These are phyloP conservation scores for Naganishia liquefaciens DNA, from an alignment of 1,284 basidiomycete genomes.

Conservation along the genomic window DNA sequence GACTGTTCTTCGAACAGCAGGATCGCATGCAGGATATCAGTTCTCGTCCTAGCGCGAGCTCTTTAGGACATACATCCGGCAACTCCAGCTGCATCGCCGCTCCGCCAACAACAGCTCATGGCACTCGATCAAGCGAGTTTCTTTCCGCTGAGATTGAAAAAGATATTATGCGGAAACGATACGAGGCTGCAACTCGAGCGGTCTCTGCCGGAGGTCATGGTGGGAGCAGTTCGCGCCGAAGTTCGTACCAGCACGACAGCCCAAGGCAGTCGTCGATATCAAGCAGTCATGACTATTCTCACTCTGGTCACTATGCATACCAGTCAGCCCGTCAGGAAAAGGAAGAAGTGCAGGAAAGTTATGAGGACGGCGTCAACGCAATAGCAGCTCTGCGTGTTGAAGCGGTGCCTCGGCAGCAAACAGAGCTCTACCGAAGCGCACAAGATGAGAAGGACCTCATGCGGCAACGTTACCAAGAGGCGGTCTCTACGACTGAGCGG, in stretches of 20 bases:
- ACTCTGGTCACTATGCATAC: slow-evolving; percentile 9
- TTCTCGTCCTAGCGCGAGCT: slow-evolving; percentile 20
- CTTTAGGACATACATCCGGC: slow-evolving; percentile 13
- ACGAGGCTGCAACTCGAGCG: slow-evolving; percentile 40
- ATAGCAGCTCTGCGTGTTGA: slow-evolving; percentile 15
- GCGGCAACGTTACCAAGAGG: slow-evolving; percentile 43
- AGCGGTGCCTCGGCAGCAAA: neutral
- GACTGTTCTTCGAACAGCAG: slow-evolving; percentile 60
- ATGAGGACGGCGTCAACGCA: slow-evolving; percentile 4
- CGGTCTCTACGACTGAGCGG: slow-evolving; percentile 29
- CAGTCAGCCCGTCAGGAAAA: slow-evolving; percentile 3
- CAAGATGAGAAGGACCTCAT: slow-evolving; percentile 46
- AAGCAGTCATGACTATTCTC: slow-evolving; percentile 13
- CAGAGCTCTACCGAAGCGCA: slow-evolving; percentile 33
- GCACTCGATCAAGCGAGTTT: slow-evolving; percentile 28
- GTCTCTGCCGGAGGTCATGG: slow-evolving; percentile 29
- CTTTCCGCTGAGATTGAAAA: slow-evolving; percentile 46
- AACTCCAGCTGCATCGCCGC: slow-evolving; percentile 26
- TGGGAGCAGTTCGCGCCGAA: slow-evolving; percentile 10
- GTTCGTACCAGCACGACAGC: slow-evolving; percentile 7
- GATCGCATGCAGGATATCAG: slow-evolving; percentile 21
- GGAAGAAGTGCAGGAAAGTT: neutral
- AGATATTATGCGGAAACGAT: slow-evolving; percentile 42
- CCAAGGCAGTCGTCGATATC: slow-evolving; percentile 8
- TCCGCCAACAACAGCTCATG: slow-evolving; percentile 20